A percentile compares a stretch with the other conserved stretches of the same genome.
These are phyloP conservation scores for Colletotrichum sp. DNA, from an alignment of 2,329 filamentous ascomycete species.

Conservation along the genomic window DNA sequence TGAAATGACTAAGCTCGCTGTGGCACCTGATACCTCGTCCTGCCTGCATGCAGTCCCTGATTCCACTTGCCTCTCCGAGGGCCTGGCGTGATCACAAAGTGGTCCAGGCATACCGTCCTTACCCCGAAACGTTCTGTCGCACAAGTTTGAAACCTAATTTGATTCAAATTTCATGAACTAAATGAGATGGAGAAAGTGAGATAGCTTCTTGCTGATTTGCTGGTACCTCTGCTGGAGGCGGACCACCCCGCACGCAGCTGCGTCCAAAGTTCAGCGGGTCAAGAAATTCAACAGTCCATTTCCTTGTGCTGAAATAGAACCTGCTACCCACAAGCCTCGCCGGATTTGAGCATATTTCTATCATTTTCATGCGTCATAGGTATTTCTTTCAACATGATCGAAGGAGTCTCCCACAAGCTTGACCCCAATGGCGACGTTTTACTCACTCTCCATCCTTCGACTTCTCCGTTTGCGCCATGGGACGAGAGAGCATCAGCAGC, in stretches of 20 bases:
- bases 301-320: neutral
- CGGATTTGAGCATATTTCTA: neutral
- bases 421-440: neutral
- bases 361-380: neutral
- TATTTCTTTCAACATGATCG: neutral
- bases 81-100: neutral
- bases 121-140: neutral
- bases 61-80: neutral
- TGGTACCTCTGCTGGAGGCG: neutral
- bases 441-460: neutral
- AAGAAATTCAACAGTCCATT: neutral
- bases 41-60: neutral
- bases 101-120: neutral
- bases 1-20: neutral
- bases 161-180: neutral
- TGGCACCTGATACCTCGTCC: neutral
- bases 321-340: neutral
- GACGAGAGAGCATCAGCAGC: neutral
- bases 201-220: neutral
- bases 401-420: neutral
- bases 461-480: neutral
- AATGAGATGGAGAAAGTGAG: neutral
- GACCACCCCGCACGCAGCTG: neutral
- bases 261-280: neutral
- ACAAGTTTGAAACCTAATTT: neutral